Evolutionary conservation across 257 asterid species (phyloP).

Genomic region (Prunella vulgaris): DNA sequence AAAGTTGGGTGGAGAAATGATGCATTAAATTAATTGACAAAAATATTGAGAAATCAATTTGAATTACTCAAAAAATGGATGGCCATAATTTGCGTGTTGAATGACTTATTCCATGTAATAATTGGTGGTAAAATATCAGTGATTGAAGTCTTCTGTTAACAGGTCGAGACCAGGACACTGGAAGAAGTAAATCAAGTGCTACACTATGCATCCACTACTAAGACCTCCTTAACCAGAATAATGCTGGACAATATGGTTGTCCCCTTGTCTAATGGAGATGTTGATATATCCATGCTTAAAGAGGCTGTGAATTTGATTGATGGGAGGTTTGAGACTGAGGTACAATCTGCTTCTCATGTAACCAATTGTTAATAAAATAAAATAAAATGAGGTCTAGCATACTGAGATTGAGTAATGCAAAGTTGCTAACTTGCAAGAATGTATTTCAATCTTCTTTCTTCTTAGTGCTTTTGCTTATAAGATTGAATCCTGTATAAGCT

Average conservation of each 20-base stretch:
- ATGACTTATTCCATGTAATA: not conserved
- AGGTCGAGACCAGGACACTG: slow-evolving; percentile 92
- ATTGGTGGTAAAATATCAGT: not conserved
- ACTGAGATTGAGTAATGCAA: not conserved
- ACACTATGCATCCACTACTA: slow-evolving; percentile 63
- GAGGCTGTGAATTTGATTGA: slow-evolving; percentile 71
- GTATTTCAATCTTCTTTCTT: not conserved
- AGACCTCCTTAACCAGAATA: slow-evolving; percentile 70
- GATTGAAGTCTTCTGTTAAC: slow-evolving; percentile 20
- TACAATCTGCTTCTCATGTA: slow-evolving; percentile 4
- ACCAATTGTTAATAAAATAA: not conserved
- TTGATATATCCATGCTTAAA: slow-evolving; percentile 87
- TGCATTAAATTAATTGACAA: not conserved
- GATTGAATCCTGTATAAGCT: not conserved
- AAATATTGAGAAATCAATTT: not conserved
- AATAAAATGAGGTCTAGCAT: not conserved
- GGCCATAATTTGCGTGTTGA: not conserved
- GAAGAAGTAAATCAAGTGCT: slow-evolving; percentile 83
- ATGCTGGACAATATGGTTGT: slow-evolving; percentile 98
- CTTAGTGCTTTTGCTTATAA: not conserved
- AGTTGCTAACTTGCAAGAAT: not conserved
- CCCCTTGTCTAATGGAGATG: slow-evolving; percentile 70
- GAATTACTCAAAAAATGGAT: not conserved
- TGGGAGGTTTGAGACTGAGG: slow-evolving; percentile 94
- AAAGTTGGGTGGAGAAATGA: not conserved